Conservation (phyloP, 1,284 basidiomycete species). For the Sporisorium exsertum region DNA sequence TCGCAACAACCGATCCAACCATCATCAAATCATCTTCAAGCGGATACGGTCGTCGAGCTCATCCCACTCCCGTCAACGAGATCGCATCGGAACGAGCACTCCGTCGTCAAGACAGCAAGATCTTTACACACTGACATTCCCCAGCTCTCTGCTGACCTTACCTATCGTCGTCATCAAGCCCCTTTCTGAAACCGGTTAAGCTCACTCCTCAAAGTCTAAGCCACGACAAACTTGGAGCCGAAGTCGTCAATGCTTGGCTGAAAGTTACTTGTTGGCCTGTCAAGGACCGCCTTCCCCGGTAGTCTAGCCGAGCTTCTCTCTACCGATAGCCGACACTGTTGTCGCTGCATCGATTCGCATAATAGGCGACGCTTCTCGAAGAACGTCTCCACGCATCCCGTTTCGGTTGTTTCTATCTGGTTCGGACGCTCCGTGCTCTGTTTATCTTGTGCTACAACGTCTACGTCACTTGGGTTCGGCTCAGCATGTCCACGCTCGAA, state of each 20-base stretch:
- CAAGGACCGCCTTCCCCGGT: conserved; percentile 5
- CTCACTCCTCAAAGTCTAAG: neutral
- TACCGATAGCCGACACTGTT: neutral
- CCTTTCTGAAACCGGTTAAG: neutral
- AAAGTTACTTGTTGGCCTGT: conserved; percentile 1
- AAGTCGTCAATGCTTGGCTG: neutral
- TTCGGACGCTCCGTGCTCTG: neutral
- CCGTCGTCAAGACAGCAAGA: too few species aligned
- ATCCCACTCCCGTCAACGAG: too few species aligned
- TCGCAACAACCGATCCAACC: conserved; percentile 5
- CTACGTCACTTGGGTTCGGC: neutral
- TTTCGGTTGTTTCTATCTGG: neutral
- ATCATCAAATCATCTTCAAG: neutral
- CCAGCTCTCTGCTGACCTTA: neutral
- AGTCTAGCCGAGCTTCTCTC: conserved; percentile 5
- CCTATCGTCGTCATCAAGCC: neutral
- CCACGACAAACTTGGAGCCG: neutral
- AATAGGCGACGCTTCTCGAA: neutral
- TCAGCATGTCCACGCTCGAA: conserved; percentile 39
- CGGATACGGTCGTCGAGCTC: neutral
- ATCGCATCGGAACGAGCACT: too few species aligned
- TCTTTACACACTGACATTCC: neutral
- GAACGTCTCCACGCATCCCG: conserved; percentile 1
- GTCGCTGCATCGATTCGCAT: neutral
- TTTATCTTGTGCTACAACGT: neutral